These are phyloP conservation scores for Zea luxurians DNA, from an alignment of 176 grass and related monocot species.

Conservation along the genomic window DNA sequence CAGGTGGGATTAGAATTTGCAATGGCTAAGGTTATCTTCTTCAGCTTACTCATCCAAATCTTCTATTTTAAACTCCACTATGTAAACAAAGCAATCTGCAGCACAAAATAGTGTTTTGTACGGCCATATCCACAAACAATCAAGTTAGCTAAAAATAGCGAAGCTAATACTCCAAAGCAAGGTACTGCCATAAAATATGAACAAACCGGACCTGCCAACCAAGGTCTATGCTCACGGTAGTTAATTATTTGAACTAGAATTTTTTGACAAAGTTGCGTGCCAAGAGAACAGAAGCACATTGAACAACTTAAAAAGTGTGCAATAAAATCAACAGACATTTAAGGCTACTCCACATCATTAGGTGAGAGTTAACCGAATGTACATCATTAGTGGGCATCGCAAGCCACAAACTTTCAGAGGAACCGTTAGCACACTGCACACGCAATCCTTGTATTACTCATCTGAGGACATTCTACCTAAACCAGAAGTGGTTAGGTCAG, in stretches of 20 bases:
- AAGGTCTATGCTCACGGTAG: not conserved
- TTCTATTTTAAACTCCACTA: too few relatives aligned
- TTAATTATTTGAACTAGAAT: conserved; percentile 17
- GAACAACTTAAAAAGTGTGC: not conserved
- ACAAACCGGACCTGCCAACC: not conserved
- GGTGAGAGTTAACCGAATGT: not conserved
- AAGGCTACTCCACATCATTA: conserved; percentile 1
- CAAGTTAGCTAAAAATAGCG: not conserved
- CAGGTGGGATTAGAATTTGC: not conserved
- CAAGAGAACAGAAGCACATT: not conserved
- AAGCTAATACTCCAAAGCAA: not conserved
- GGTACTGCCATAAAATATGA: not conserved
- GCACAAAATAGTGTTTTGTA: too few relatives aligned
- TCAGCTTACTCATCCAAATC: too few relatives aligned
- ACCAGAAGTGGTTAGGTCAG: not conserved
- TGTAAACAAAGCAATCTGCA: too few relatives aligned
- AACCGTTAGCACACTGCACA: not conserved
- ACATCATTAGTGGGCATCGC: not conserved
- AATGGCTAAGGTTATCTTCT: not conserved
- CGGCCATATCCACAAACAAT: too few relatives aligned
- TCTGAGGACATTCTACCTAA: not conserved
- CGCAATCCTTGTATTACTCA: not conserved
- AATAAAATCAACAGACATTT: conserved; percentile 23
- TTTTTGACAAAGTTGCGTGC: not conserved
- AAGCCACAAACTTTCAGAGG: not conserved